Evolutionary conservation across 305 asterid species (phyloP).

Genomic region (Fraxinus nigra): DNA sequence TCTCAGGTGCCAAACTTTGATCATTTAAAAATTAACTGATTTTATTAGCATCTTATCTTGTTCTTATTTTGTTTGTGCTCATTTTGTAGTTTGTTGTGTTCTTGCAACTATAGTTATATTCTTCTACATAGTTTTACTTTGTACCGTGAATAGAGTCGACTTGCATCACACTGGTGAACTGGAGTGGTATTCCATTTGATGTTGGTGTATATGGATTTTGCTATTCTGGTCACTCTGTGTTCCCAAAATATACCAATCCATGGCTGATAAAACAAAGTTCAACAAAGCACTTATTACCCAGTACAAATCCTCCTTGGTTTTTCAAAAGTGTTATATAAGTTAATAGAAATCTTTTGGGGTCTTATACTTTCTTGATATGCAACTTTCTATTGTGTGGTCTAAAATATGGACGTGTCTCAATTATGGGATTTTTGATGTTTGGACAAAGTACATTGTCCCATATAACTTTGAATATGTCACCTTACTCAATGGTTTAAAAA

Average conservation of each 20-base stretch:
- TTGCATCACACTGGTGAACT: conserved; percentile 35
- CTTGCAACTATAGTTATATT: conserved; percentile 47
- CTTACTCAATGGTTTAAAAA: conserved; percentile 33
- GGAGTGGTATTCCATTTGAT: conserved; percentile 50
- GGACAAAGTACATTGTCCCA: conserved; percentile 46
- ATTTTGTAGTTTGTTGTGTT: conserved; percentile 49
- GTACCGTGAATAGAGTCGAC: conserved; percentile 31
- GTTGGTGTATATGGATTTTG: conserved; percentile 60
- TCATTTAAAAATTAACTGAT: not conserved
- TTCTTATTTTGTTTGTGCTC: not conserved
- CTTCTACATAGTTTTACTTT: conserved; percentile 42
- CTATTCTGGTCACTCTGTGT: conserved; percentile 58
- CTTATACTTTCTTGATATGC: conserved; percentile 6
- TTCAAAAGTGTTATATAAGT: not conserved
- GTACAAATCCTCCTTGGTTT: conserved; percentile 15
- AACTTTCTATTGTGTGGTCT: conserved; percentile 39
- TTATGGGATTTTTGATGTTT: conserved; percentile 46
- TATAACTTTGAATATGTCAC: conserved; percentile 48
- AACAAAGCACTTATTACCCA: conserved; percentile 30
- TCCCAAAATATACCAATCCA: conserved; percentile 62
- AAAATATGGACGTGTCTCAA: conserved; percentile 40
- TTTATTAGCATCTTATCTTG: not conserved
- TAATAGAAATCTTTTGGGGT: not conserved
- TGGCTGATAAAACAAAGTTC: conserved; percentile 44
- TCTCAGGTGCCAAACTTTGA: conserved; percentile 42